Evolutionary conservation across 2,329 filamentous ascomycete species (phyloP).

Genomic region (Cadophora malorum): DNA sequence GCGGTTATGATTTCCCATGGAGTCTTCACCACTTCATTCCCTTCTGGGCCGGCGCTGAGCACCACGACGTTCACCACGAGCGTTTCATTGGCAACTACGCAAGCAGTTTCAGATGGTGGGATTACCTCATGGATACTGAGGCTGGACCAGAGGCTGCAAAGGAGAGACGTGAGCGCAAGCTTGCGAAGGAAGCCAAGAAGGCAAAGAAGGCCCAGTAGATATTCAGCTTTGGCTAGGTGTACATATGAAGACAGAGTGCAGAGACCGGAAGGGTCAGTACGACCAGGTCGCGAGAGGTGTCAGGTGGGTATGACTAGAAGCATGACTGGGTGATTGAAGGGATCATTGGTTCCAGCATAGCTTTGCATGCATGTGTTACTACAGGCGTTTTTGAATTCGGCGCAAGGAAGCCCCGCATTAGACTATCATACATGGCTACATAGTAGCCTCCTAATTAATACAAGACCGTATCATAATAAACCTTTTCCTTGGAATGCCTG

Average conservation of each 20-base stretch:
- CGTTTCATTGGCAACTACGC: slow-evolving; percentile 98
- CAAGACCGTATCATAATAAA: slow-evolving; percentile 16
- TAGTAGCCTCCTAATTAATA: slow-evolving; percentile 29
- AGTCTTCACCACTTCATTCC: slow-evolving; percentile 93
- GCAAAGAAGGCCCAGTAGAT: slow-evolving; percentile 61
- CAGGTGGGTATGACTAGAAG: slow-evolving; percentile 1
- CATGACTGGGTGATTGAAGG: slow-evolving; percentile 7
- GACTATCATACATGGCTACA: slow-evolving; percentile 24
- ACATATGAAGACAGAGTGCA: slow-evolving; percentile 24
- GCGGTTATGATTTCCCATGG: slow-evolving; percentile 98
- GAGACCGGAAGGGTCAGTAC: background rate
- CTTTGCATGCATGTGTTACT: slow-evolving; percentile 13
- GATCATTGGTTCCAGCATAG: slow-evolving; percentile 21
- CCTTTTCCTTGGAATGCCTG: background rate
- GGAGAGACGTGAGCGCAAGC: slow-evolving; percentile 79
- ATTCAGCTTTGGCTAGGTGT: slow-evolving; percentile 20
- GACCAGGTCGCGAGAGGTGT: background rate
- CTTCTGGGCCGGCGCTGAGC: slow-evolving; percentile 96
- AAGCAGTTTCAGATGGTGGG: slow-evolving; percentile 99
- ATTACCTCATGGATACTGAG: slow-evolving; percentile 92
- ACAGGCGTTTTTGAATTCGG: slow-evolving; percentile 30
- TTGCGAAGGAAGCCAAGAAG: slow-evolving; percentile 70
- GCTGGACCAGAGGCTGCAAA: slow-evolving; percentile 86
- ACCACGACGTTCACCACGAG: slow-evolving; percentile 98
- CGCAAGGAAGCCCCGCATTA: slow-evolving; percentile 27